Evolutionary conservation across 192 early-diverging fungal genomes (phyloP).

Genomic region (Coemansia sp.): DNA sequence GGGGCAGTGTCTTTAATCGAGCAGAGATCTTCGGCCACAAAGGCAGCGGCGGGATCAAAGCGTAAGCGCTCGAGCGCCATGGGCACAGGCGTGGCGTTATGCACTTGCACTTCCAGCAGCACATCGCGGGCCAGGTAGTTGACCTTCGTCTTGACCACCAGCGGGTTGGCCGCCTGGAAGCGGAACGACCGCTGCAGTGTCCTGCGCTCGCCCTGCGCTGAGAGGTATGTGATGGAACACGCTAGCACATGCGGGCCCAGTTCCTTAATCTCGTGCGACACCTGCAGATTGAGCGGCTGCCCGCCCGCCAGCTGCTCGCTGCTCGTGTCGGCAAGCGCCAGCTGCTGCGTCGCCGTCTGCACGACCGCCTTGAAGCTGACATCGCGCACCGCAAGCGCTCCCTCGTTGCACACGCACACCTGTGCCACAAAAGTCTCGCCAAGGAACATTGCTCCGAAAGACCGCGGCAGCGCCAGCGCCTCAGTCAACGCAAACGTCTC

Average conservation of each 20-base stretch:
- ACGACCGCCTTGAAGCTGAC: slow-evolving; percentile 79
- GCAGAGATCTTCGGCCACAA: slow-evolving; percentile 56
- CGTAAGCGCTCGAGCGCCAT: slow-evolving; percentile 88
- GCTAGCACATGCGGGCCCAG: slow-evolving; percentile 88
- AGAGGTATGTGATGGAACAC: slow-evolving; percentile 81
- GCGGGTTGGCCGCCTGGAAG: slow-evolving; percentile 94
- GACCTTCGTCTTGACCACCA: slow-evolving; percentile 95
- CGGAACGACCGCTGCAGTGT: slow-evolving; percentile 90
- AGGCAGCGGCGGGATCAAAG: slow-evolving; percentile 80
- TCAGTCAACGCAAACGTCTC: slow-evolving; percentile 63
- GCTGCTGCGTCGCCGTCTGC: slow-evolving; percentile 82
- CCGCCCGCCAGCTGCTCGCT: slow-evolving; percentile 59
- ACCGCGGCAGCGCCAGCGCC: slow-evolving; percentile 72
- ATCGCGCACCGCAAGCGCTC: slow-evolving; percentile 61
- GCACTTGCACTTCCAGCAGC: slow-evolving; percentile 91
- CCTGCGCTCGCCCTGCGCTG: slow-evolving; percentile 64
- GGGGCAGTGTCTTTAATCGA: slow-evolving; percentile 7
- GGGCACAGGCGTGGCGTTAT: slow-evolving; percentile 73
- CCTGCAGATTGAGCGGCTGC: slow-evolving; percentile 72
- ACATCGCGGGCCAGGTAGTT: slow-evolving; percentile 69
- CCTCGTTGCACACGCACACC: slow-evolving; percentile 88
- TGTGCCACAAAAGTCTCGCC: slow-evolving; percentile 90
- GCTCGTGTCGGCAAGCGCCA: slow-evolving; percentile 67
- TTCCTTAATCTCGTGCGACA: slow-evolving; percentile 95
- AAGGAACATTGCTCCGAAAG: slow-evolving; percentile 92